Base-by-base conservation (phyloP, 805 yeast species). In the Phaffomyces antillensis region DNA sequence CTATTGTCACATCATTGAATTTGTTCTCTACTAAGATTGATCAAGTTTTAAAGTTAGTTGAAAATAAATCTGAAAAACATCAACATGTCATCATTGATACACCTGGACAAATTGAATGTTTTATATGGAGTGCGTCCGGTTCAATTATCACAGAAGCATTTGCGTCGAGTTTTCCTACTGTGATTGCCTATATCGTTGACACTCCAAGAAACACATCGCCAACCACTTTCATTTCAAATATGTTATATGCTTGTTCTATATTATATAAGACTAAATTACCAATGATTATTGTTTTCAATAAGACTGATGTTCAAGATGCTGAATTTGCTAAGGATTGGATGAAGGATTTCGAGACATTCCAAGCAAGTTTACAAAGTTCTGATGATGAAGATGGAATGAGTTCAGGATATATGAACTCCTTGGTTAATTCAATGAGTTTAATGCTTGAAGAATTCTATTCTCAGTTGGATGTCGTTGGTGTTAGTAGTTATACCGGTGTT, bases 81-180 rank as follows among this genome's bases (percentile, higher is more conserved):
- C 64, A 78, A 18, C 83, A 89, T 62, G 86, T 90, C 52, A 82
- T 93, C 33, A 78, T 91, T 41, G 99, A 93, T 66, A 93, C 99
- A 1, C 99, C 99, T 0, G 99, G 99, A 12, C 99, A 93, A 66
- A 93, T 93, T 50, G 99, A 93, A 65, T 90, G 97, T 68, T 93
- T 93, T 63, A 89, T 93, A 37, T 93, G 99, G 99, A 83, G 95
- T 39, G 99, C 99, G 0, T 86, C 96, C 20, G 99, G 99, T 12
- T 77, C 96, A 20, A 93, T 93, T 50, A 85, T 93, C 47, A 91
- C 98, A 1, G 99, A 93, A 61, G 89, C 97, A 0, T 86, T 93
- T 67, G 99, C 98, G 1, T 84, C 96, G 0, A 80, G 95, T 5
- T 87, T 88, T 62, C 99, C 99, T 16, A 93, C 99, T 0, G 87